A percentile compares a stretch with the other conserved stretches of the same genome.
These are phyloP conservation scores for Wickerhamiella alocasiicola DNA, from an alignment of 805 yeast species.

Conservation along the genomic window DNA sequence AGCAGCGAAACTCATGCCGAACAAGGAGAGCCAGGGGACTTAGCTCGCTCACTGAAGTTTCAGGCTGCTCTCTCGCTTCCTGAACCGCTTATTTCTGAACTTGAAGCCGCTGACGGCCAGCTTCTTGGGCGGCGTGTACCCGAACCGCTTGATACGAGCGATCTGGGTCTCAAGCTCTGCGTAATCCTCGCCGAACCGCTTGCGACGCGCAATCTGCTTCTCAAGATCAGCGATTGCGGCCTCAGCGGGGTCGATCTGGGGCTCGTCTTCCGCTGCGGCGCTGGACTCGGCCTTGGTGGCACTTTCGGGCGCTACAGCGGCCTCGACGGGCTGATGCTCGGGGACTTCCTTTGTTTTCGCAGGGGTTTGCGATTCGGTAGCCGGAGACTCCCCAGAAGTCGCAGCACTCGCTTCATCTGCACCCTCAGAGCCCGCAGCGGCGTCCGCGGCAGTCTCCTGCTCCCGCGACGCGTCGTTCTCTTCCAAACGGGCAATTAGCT, in stretches of 20 bases:
- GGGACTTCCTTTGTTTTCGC: slow-evolving; percentile 5
- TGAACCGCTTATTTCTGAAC: no score
- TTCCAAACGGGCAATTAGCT: slow-evolving; percentile 49
- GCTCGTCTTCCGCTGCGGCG: slow-evolving; percentile 17
- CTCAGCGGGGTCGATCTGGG: slow-evolving; percentile 17
- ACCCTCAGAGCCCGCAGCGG: slow-evolving; percentile 14
- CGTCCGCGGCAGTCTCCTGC: slow-evolving; percentile 12
- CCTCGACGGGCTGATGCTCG: slow-evolving; percentile 12
- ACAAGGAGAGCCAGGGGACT: no score
- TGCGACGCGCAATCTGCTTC: slow-evolving; percentile 57
- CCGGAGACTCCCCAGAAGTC: slow-evolving; percentile 8
- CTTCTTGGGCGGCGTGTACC: slow-evolving; percentile 28
- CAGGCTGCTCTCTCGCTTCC: no score
- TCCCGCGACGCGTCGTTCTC: slow-evolving; percentile 36
- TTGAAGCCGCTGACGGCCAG: no score
- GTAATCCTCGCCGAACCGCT: slow-evolving; percentile 54
- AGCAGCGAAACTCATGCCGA: no score
- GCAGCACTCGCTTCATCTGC: not conserved
- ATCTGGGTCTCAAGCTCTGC: slow-evolving; percentile 48
- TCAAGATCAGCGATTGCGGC: slow-evolving; percentile 51
- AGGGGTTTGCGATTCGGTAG: slow-evolving; percentile 9
- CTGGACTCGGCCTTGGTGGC: slow-evolving; percentile 14
- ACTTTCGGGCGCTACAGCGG: slow-evolving; percentile 6
- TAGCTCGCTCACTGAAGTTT: no score
- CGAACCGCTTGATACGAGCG: slow-evolving; percentile 70